Evolutionary conservation across 306 rosid species (phyloP).

Genomic region (cucumber (Cucumis sativus)): DNA sequence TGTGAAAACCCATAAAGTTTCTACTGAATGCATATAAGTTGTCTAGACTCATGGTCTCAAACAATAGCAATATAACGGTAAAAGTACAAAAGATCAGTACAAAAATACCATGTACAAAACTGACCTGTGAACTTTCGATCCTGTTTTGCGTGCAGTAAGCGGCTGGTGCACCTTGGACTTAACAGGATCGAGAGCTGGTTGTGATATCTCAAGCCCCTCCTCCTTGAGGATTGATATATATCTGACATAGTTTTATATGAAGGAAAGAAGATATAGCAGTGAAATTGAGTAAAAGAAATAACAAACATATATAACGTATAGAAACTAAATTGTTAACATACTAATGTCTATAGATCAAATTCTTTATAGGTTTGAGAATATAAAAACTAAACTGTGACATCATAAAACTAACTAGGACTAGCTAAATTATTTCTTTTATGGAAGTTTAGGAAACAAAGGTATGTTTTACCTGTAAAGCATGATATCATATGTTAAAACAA

Average conservation of each 20-base stretch:
- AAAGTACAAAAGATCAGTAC: neutral
- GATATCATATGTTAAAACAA: no score
- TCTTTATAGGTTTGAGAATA: no score
- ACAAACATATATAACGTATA: neutral
- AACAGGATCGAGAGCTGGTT: constrained; percentile 80
- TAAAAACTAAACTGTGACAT: neutral
- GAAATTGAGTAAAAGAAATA: neutral
- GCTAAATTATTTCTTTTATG: neutral
- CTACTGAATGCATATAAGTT: neutral
- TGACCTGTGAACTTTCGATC: constrained; percentile 80
- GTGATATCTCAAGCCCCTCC: constrained; percentile 92
- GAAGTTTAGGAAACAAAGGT: neutral
- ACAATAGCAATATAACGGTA: neutral
- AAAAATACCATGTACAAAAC: neutral
- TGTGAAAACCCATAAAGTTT: neutral
- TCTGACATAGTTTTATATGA: constrained; percentile 23
- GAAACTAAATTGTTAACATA: no score
- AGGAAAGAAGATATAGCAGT: neutral
- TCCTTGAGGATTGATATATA: constrained; percentile 64
- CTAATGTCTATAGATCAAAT: no score
- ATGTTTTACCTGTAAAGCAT: no score
- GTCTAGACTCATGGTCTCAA: neutral
- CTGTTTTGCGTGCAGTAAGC: constrained; percentile 47
- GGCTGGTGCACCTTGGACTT: constrained; percentile 85
- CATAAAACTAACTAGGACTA: neutral